phyloP scores from a whole-genome alignment of 495 filamentous ascomycete genomes.

The Daldinia vernicosa region DNA sequence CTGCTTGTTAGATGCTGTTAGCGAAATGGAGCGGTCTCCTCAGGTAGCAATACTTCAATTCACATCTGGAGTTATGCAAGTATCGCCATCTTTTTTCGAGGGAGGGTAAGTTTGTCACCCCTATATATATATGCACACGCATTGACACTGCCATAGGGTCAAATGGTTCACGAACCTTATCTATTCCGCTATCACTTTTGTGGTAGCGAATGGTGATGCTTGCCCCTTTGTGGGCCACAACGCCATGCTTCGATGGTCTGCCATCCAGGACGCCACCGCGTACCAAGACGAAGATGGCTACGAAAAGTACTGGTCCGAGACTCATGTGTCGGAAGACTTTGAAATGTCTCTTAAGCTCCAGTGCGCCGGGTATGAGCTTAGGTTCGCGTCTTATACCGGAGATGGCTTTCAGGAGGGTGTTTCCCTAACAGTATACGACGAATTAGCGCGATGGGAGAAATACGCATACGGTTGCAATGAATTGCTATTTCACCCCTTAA shows the following conservation, averaged over 20 bases:
- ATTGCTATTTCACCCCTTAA: constrained; percentile 63
- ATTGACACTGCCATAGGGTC: constrained; percentile 51
- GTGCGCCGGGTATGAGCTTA: constrained; percentile 67
- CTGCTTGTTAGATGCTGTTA: constrained; percentile 73
- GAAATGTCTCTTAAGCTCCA: constrained; percentile 79
- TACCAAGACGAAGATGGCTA: constrained; percentile 53
- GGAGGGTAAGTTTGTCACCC: constrained; percentile 52
- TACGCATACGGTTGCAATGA: constrained; percentile 81
- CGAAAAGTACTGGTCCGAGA: constrained; percentile 79
- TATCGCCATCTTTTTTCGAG: constrained; percentile 68
- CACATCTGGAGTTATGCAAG: constrained; percentile 75
- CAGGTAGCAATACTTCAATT: constrained; percentile 76
- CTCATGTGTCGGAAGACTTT: constrained; percentile 77
- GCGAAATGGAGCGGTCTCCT: constrained; percentile 76
- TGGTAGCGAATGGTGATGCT: constrained; percentile 72
- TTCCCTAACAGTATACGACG: constrained; percentile 78
- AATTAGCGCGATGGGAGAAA: constrained; percentile 78
- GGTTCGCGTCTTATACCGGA: constrained; percentile 69
- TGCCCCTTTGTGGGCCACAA: constrained; percentile 78
- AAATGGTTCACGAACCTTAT: constrained; percentile 80
- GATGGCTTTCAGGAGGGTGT: constrained; percentile 79
- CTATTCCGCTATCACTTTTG: constrained; percentile 73
- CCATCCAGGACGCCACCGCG: constrained; percentile 68
- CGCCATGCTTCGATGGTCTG: constrained; percentile 73
- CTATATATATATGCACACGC: not conserved